Evolutionary conservation across 176 grass and related monocot species (phyloP).

Genomic region (Musa troglodytarum): DNA sequence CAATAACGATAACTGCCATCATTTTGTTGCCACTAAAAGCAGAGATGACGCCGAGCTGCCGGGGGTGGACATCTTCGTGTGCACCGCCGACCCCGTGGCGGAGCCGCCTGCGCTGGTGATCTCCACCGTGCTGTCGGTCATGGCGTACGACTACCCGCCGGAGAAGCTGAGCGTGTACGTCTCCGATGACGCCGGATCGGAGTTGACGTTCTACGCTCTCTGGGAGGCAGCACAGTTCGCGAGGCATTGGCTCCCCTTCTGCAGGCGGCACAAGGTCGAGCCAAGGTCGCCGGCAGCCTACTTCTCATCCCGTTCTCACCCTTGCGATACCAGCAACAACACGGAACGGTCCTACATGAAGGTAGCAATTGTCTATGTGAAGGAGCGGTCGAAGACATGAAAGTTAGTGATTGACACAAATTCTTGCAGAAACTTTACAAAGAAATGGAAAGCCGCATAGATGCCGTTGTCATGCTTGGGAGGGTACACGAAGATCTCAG

Average conservation of each 20-base stretch:
- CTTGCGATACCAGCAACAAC: constrained; percentile 11
- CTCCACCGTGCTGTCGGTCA: constrained; percentile 56
- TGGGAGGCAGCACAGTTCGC: constrained; percentile 64
- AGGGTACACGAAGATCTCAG: constrained; percentile 28
- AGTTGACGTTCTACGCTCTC: constrained; percentile 43
- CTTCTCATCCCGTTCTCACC: constrained; percentile 27
- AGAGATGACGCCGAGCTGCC: constrained; percentile 35
- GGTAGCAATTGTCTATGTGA: constrained; percentile 19
- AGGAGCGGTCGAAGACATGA: neutral
- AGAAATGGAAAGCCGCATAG: constrained; percentile 34
- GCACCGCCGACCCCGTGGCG: constrained; percentile 45
- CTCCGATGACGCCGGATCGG: constrained; percentile 53
- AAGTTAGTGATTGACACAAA: no score
- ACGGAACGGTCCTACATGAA: constrained; percentile 47
- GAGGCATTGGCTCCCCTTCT: constrained; percentile 65
- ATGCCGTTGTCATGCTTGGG: constrained; percentile 28
- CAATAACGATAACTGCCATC: no score
- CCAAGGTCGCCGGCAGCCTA: constrained; percentile 60
- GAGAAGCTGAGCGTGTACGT: constrained; percentile 68
- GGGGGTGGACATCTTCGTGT: constrained; percentile 61
- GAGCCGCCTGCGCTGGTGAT: constrained; percentile 69
- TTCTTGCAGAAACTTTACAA: constrained; percentile 41
- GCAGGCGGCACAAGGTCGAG: constrained; percentile 47
- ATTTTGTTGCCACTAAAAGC: no score
- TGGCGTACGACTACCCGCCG: constrained; percentile 64